These are phyloP conservation scores for Stemphylium vesicarium DNA, from an alignment of 2,329 filamentous ascomycete species.

Conservation along the genomic window DNA sequence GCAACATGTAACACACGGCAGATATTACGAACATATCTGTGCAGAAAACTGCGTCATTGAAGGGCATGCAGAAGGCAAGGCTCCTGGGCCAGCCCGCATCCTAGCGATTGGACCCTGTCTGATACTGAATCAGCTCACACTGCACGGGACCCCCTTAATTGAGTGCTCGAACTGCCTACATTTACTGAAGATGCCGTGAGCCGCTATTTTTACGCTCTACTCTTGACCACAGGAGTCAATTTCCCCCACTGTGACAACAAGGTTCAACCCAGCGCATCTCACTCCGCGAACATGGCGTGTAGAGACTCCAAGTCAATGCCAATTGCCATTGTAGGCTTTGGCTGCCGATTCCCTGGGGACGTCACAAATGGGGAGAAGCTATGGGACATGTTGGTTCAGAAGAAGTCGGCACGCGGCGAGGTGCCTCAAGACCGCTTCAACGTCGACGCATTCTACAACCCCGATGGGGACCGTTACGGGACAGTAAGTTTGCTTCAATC, in stretches of 20 bases:
- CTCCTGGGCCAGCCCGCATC: neutral
- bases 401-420: slow-evolving; percentile 15
- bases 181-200: neutral
- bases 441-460: slow-evolving; percentile 24
- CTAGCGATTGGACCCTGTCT: neutral
- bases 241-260: neutral
- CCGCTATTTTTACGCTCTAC: neutral
- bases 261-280: neutral
- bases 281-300: slow-evolving; percentile 2
- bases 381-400: slow-evolving; percentile 22
- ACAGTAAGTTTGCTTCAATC: slow-evolving; percentile 2
- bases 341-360: slow-evolving; percentile 26
- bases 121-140: neutral
- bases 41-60: neutral
- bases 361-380: slow-evolving; percentile 19
- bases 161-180: neutral
- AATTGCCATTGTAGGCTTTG: slow-evolving; percentile 39
- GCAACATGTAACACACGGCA: too few relatives aligned
- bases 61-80: neutral
- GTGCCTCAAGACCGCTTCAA: slow-evolving; percentile 20
- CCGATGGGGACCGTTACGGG: slow-evolving; percentile 19
- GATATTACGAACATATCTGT: neutral
- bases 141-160: neutral
- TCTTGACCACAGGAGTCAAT: neutral
- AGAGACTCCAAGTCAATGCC: slow-evolving; percentile 26